Conservation (phyloP, 352 stramenopile species). For the Phytophthora foliorum region DNA sequence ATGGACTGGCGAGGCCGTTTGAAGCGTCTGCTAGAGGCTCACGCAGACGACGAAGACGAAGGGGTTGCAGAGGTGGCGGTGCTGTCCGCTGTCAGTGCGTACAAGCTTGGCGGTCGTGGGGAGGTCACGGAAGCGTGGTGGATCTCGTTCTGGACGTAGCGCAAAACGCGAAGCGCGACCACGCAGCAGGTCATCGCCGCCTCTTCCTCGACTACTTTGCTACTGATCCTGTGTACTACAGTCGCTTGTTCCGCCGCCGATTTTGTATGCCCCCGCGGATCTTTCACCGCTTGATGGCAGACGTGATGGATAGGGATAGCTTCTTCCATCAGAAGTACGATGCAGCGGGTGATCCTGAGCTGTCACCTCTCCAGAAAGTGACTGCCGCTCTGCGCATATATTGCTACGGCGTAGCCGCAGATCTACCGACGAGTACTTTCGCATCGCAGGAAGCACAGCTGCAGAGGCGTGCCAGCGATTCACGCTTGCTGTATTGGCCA, state of each 20-base stretch:
- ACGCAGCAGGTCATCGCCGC: background rate
- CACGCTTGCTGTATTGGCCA: too few species aligned
- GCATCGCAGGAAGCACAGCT: too few species aligned
- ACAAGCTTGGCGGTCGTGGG: too few species aligned
- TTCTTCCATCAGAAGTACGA: background rate
- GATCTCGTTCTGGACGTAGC: background rate
- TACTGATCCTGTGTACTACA: background rate
- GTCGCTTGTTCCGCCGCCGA: background rate
- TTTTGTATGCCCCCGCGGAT: background rate
- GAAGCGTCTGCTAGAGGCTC: too few species aligned
- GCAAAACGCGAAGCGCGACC: background rate
- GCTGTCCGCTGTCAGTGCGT: too few species aligned
- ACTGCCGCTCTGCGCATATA: constrained; percentile 23
- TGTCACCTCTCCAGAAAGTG: constrained; percentile 21
- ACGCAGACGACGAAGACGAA: too few species aligned
- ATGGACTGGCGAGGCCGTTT: too few species aligned
- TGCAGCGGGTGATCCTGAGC: background rate
- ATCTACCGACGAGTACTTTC: too few species aligned
- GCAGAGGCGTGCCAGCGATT: too few species aligned
- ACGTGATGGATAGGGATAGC: background rate
- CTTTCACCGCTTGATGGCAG: background rate
- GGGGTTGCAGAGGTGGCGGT: too few species aligned
- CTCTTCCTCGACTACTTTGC: background rate
- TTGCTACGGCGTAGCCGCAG: constrained; percentile 20
- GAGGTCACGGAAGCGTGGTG: background rate